Conservation (phyloP, 2,329 filamentous ascomycete genomes). For the Fusarium sublunatum region DNA sequence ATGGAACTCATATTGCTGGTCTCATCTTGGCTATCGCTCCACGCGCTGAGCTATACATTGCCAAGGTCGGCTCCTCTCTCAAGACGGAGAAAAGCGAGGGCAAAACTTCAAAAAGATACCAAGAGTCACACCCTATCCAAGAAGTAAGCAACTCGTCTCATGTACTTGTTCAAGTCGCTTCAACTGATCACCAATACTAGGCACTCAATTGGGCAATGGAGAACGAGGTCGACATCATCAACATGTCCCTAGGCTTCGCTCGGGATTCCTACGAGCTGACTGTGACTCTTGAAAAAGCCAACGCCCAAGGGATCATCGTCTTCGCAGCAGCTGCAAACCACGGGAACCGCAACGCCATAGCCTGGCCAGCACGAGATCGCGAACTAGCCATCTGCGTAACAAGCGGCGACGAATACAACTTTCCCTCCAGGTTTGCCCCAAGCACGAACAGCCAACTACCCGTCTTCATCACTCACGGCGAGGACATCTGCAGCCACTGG, state of each 20-base stretch:
- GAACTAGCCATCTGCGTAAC: slow-evolving; percentile 24
- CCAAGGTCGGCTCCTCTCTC: slow-evolving; percentile 12
- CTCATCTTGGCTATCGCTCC: slow-evolving; percentile 25
- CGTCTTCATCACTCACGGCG: slow-evolving; percentile 20
- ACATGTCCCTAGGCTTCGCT: slow-evolving; percentile 27
- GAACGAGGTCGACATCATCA: slow-evolving; percentile 24
- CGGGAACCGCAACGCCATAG: slow-evolving; percentile 20
- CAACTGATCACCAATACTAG: not conserved
- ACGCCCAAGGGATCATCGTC: slow-evolving; percentile 13
- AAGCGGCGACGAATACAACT: slow-evolving; percentile 19
- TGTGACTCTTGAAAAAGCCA: slow-evolving; percentile 11
- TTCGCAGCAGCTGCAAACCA: slow-evolving; percentile 31
- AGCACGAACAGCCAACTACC: slow-evolving; percentile 9
- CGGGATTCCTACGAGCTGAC: slow-evolving; percentile 24
- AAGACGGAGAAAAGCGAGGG: not conserved
- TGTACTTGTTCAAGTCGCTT: not conserved
- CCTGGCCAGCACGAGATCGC: slow-evolving; percentile 28
- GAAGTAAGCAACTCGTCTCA: not conserved
- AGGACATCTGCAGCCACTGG: slow-evolving; percentile 26
- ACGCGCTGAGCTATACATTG: slow-evolving; percentile 25
- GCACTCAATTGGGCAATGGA: slow-evolving; percentile 29
- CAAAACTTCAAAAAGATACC: not conserved
- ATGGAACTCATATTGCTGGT: slow-evolving; percentile 29
- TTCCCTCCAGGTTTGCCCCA: slow-evolving; percentile 14
- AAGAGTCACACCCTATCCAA: slow-evolving; percentile 1